A percentile compares a stretch with the other conserved stretches of the same genome.
Conservation (phyloP, 257 asterid species). For the Solanum etuberosum region DNA sequence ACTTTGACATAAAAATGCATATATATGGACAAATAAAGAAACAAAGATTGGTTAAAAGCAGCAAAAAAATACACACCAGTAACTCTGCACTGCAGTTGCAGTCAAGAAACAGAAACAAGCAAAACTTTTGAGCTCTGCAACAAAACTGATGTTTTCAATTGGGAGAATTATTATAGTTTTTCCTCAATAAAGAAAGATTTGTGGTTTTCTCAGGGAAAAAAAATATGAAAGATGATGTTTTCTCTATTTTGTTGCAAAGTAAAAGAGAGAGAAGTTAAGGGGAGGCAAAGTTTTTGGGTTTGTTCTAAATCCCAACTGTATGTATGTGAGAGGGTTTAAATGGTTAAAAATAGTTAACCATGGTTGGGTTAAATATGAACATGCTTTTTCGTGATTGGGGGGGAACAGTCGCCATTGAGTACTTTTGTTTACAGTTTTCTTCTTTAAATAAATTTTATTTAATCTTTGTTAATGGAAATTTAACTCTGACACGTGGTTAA, state of each 20-base stretch:
- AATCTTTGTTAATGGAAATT: not conserved
- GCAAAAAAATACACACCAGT: constrained; percentile 36
- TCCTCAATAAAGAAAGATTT: constrained; percentile 14
- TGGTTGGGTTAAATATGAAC: constrained; percentile 31
- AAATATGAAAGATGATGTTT: not conserved
- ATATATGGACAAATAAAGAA: not conserved
- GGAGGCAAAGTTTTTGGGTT: not conserved
- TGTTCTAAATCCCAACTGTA: constrained; percentile 36
- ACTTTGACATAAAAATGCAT: not conserved
- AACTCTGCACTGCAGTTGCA: not conserved
- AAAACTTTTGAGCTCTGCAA: not conserved
- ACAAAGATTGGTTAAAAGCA: not conserved
- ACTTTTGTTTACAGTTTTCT: not conserved
- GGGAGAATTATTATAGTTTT: not conserved
- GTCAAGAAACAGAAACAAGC: not conserved
- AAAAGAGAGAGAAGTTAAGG: not conserved
- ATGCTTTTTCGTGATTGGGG: constrained; percentile 4
- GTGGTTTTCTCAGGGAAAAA: constrained; percentile 8
- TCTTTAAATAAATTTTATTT: not conserved
- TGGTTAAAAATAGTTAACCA: constrained; percentile 33
- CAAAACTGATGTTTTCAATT: constrained; percentile 2
- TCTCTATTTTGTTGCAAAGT: not conserved
- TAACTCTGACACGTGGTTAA: not conserved
- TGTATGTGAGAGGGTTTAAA: constrained; percentile 22
- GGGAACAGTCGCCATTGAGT: constrained; percentile 34